phyloP scores from a whole-genome alignment of 2,329 filamentous ascomycete genomes.

The Trichoderma harzianum region DNA sequence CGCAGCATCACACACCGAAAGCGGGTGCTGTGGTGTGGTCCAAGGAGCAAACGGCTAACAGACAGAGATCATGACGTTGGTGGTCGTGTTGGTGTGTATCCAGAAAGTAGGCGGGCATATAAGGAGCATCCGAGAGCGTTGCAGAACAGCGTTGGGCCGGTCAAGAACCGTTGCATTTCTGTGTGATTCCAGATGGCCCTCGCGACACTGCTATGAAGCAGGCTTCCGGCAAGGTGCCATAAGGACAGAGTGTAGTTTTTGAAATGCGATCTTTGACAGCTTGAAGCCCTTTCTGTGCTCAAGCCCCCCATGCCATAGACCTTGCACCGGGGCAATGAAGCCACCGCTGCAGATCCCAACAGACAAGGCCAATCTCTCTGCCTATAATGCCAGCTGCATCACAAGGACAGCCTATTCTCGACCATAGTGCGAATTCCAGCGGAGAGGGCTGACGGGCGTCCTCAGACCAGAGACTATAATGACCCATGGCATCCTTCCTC shows the following conservation, averaged over 20 bases:
- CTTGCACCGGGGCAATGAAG: constrained; percentile 10
- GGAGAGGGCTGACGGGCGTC: constrained; percentile 68
- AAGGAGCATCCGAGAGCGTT: constrained; percentile 43
- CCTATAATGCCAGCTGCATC: constrained; percentile 29
- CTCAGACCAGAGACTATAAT: constrained; percentile 39
- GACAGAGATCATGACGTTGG: constrained; percentile 19
- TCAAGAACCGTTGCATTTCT: constrained; percentile 38
- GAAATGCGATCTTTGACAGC: constrained; percentile 46
- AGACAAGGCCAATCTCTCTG: constrained; percentile 24
- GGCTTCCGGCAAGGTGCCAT: constrained; percentile 46
- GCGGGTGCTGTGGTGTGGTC: constrained; percentile 41
- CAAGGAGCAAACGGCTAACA: constrained; percentile 34
- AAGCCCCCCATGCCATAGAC: constrained; percentile 37
- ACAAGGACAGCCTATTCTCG: constrained; percentile 38
- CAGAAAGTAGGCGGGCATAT: constrained; percentile 6
- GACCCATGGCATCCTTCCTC: constrained; percentile 69
- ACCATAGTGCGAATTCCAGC: constrained; percentile 61
- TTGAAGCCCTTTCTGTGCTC: constrained; percentile 46
- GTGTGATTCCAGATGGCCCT: constrained; percentile 43
- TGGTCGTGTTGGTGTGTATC: background rate
- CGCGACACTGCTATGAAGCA: constrained; percentile 31
- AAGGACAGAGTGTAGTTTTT: constrained; percentile 23
- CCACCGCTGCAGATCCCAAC: constrained; percentile 1
- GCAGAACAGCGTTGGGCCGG: constrained; percentile 39
- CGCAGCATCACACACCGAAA: constrained; percentile 43